phyloP scores from a whole-genome alignment of 2,329 filamentous ascomycete species.

The Tolypocladium ovalisporum region DNA sequence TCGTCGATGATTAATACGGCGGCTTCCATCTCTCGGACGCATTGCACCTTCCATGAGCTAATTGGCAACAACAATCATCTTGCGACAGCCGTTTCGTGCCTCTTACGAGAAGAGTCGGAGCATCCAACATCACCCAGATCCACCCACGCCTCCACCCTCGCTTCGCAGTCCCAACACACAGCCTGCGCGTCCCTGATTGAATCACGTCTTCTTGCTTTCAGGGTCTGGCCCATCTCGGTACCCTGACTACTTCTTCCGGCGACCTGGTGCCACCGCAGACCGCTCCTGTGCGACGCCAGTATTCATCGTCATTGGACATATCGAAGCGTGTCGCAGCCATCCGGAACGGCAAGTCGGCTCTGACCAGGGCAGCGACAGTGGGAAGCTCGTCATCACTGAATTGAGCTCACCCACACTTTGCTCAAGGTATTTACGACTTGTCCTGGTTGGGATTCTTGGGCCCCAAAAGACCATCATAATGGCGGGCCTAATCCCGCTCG shows the following conservation, averaged over 20 bases:
- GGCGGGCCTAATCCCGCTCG: conserved; percentile 20
- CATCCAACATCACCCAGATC: background rate
- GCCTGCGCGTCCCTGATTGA: background rate
- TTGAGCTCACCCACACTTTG: no score
- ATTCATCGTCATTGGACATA: background rate
- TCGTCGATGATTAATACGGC: background rate
- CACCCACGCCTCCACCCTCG: background rate
- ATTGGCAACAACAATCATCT: background rate
- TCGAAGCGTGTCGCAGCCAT: background rate
- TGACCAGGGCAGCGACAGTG: background rate
- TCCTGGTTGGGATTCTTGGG: background rate
- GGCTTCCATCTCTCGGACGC: background rate
- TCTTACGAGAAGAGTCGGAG: background rate
- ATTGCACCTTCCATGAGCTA: background rate
- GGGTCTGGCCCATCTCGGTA: background rate
- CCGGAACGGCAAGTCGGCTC: background rate
- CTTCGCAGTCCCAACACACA: background rate
- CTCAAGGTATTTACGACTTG: background rate
- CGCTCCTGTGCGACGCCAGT: background rate
- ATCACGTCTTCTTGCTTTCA: background rate
- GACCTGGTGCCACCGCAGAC: background rate
- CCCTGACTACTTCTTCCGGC: background rate
- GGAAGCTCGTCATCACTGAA: background rate
- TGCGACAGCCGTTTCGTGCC: background rate
- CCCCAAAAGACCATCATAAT: conserved; percentile 6